Base-by-base conservation (phyloP, 352 stramenopile species). In the Globisporangium ultimum region DNA sequence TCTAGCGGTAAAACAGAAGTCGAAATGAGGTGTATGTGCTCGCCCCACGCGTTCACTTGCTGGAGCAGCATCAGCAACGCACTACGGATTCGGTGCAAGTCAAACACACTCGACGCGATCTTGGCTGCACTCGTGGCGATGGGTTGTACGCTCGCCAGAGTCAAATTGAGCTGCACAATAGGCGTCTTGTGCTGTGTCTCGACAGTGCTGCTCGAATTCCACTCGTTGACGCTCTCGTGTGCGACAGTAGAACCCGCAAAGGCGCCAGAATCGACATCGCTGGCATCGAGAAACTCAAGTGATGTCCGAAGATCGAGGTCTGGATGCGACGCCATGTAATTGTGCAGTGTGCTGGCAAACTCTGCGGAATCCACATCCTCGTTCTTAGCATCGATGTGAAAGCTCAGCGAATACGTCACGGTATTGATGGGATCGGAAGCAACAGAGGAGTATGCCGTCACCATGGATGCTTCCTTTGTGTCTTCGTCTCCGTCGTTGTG, bases 41-140 rank as follows among this genome's bases (percentile, higher is more conserved):
- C 22, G 22, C 64, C 24, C 10, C 20, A 52, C 1, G 69, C 34
- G 5, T 61, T 40, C 3, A 69, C 53, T 13, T 53, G 43, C 46
- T 75, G 58, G 4, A 75, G 18, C 1, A 71, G 55, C 0, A 61
- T 17, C 10, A 74, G 52, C 18, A 74, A 49, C 1, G 55, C 67
- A 36, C 55, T 63, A 20, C 67, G 67, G 41, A 71, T 18, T 3
- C 38, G 55, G 24, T 66, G 60, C 11, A 61, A 34, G 0, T 47
- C 20, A 18, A 74, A 69, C 4, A 11, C 24, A 18, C 63, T 66
- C 15, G 57, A 24, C 15, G 36, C 7, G 10, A 49, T 48, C 0
- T 55, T 12, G 4, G 15, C 22, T 12, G 32, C 2, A 11, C 42
- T 48, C 13, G 50, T 49, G 14, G 32, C 17, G 8, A 46, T 24